phyloP scores from a whole-genome alignment of 208 protist species.

The Trypanosomatidae sp. region DNA sequence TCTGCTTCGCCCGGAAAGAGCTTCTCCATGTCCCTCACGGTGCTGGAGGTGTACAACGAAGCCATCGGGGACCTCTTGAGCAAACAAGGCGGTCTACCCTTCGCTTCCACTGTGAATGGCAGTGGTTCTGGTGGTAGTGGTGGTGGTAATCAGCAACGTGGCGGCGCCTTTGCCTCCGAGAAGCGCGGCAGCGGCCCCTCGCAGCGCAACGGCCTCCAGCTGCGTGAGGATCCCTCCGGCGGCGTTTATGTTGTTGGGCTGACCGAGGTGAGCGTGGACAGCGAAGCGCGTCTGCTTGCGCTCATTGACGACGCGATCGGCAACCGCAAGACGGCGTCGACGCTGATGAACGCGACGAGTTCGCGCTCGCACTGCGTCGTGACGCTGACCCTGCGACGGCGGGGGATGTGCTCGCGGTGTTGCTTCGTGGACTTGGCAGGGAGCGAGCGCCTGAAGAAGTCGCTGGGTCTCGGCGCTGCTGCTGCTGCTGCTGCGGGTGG shows the following conservation, averaged over 20 bases:
- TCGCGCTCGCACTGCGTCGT: slow-evolving; percentile 94
- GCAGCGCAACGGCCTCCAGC: slow-evolving; percentile 32
- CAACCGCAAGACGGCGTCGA: slow-evolving; percentile 92
- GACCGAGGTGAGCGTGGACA: slow-evolving; percentile 57
- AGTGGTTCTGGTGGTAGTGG: no score
- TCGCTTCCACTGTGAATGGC: no score
- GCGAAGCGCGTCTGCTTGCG: slow-evolving; percentile 62
- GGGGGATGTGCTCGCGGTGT: slow-evolving; percentile 71
- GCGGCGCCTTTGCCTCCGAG: neutral
- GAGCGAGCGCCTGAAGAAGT: slow-evolving; percentile 90
- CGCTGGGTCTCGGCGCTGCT: slow-evolving; percentile 38
- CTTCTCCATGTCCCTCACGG: slow-evolving; percentile 57
- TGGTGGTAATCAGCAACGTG: no score
- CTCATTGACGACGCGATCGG: slow-evolving; percentile 80
- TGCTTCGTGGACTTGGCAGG: slow-evolving; percentile 96
- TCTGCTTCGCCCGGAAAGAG: no score
- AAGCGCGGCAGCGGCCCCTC: neutral
- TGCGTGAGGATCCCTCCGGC: slow-evolving; percentile 83
- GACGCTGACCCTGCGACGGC: slow-evolving; percentile 76
- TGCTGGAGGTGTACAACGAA: slow-evolving; percentile 96
- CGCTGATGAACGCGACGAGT: slow-evolving; percentile 91
- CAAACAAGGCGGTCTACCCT: neutral
- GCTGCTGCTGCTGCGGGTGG: no score
- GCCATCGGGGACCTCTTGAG: slow-evolving; percentile 83
- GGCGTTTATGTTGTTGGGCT: slow-evolving; percentile 86